Conservation (phyloP, 164 flowering plant genomes). For the Vitis riparia region DNA sequence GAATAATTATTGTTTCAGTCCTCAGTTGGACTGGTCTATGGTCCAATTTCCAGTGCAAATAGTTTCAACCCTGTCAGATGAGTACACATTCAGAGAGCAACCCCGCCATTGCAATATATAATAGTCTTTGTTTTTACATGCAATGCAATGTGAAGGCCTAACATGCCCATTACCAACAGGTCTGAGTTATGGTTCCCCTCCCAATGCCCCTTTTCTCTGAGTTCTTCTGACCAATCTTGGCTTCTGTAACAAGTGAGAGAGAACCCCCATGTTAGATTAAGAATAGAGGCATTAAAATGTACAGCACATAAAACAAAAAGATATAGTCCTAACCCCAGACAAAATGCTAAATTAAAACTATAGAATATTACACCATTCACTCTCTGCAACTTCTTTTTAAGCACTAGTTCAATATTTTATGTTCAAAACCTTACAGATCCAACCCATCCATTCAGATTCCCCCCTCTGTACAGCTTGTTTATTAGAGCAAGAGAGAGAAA, state of each 20-base stretch:
- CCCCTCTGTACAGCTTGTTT: slow-evolving; percentile 32
- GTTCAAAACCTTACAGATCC: slow-evolving; percentile 51
- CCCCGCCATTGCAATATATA: slow-evolving; percentile 5
- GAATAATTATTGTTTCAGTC: background rate
- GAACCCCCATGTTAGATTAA: slow-evolving; percentile 9
- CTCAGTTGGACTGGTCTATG: slow-evolving; percentile 53
- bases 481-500: slow-evolving; percentile 14
- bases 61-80: slow-evolving; percentile 33
- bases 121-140: too few relatives aligned
- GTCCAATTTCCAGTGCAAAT: slow-evolving; percentile 56
- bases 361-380: slow-evolving; percentile 22
- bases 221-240: slow-evolving; percentile 51
- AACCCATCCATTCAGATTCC: slow-evolving; percentile 53
- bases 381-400: slow-evolving; percentile 34
- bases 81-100: slow-evolving; percentile 31
- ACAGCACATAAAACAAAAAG: slow-evolving; percentile 59
- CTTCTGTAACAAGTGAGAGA: slow-evolving; percentile 26
- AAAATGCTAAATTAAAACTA: slow-evolving; percentile 7
- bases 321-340: slow-evolving; percentile 25
- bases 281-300: slow-evolving; percentile 2
- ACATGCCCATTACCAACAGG: slow-evolving; percentile 16
- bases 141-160: too few relatives aligned
- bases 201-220: slow-evolving; percentile 34
- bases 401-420: slow-evolving; percentile 26
- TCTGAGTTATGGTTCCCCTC: slow-evolving; percentile 41